A percentile compares a stretch with the other conserved stretches of the same genome.
These are phyloP conservation scores for Phaeomoniella chlamydospora DNA, from an alignment of 2,329 filamentous ascomycete genomes.

Conservation along the genomic window DNA sequence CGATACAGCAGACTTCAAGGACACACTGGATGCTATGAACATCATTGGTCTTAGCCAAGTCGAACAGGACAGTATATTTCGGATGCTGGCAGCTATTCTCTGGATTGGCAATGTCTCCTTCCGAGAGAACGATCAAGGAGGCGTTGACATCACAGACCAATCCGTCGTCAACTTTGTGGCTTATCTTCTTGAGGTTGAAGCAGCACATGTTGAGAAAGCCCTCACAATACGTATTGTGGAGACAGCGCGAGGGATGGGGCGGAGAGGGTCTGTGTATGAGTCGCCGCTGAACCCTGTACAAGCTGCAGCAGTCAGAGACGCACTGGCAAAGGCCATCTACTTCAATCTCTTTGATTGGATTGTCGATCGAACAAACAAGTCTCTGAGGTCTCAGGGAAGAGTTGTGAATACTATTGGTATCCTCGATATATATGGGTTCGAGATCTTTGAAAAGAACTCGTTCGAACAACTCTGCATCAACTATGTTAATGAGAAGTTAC, in stretches of 20 bases:
- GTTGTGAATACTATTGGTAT: slow-evolving; percentile 84
- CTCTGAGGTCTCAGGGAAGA: slow-evolving; percentile 61
- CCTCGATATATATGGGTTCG: slow-evolving; percentile 96
- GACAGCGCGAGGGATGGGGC: slow-evolving; percentile 46
- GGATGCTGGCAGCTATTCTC: slow-evolving; percentile 78
- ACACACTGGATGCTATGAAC: slow-evolving; percentile 88
- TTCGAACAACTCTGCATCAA: slow-evolving; percentile 99
- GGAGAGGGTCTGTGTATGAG: slow-evolving; percentile 53
- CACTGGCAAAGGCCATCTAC: slow-evolving; percentile 89
- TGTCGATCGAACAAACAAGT: slow-evolving; percentile 78
- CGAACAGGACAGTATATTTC: slow-evolving; percentile 93
- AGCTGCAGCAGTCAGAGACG: slow-evolving; percentile 75
- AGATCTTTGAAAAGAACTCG: slow-evolving; percentile 98
- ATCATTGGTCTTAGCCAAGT: slow-evolving; percentile 76
- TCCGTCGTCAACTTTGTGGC: slow-evolving; percentile 91
- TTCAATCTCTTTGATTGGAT: slow-evolving; percentile 99
- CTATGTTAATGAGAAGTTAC: slow-evolving; percentile 97
- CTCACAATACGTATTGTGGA: slow-evolving; percentile 81
- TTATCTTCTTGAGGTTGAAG: slow-evolving; percentile 79
- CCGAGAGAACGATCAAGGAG: slow-evolving; percentile 73
- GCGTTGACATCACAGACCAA: slow-evolving; percentile 73
- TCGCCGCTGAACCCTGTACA: slow-evolving; percentile 77
- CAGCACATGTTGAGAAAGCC: slow-evolving; percentile 66
- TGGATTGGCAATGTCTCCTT: slow-evolving; percentile 96
- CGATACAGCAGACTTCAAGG: slow-evolving; percentile 73